A percentile compares a stretch with the other conserved stretches of the same genome.
Conservation (phyloP, 2,329 filamentous ascomycete genomes). For the Diaporthe sp. region DNA sequence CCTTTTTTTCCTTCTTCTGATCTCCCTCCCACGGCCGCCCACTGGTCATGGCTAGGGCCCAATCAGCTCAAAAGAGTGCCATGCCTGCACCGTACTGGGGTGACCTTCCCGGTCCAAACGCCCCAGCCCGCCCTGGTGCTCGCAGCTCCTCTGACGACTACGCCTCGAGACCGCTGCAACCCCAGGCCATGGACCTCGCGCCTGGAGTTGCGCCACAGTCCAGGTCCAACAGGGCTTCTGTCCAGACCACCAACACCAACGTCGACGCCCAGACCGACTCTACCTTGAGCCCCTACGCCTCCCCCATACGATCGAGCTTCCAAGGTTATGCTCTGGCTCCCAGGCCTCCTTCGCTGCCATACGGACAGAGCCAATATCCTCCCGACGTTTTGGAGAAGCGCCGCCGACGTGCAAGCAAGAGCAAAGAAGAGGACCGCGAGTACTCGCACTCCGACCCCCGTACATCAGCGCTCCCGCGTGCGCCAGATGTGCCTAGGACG, state of each 20-base stretch:
- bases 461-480: slow-evolving; percentile 59
- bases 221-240: slow-evolving; percentile 66
- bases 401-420: slow-evolving; percentile 57
- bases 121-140: slow-evolving; percentile 51
- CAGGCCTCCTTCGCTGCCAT: slow-evolving; percentile 70
- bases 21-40: slow-evolving; percentile 46
- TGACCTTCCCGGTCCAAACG: slow-evolving; percentile 66
- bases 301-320: slow-evolving; percentile 67
- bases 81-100: slow-evolving; percentile 72
- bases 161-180: slow-evolving; percentile 49
- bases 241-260: slow-evolving; percentile 66
- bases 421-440: slow-evolving; percentile 58
- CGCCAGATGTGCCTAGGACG: slow-evolving; percentile 72
- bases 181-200: slow-evolving; percentile 51
- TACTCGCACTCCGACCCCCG: slow-evolving; percentile 51
- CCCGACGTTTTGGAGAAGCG: slow-evolving; percentile 60
- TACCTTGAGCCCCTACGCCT: slow-evolving; percentile 70
- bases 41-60: slow-evolving; percentile 40
- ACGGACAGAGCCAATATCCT: slow-evolving; percentile 58
- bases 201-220: slow-evolving; percentile 54
- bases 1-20: slow-evolving; percentile 45
- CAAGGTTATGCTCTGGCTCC: slow-evolving; percentile 68
- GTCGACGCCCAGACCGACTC: slow-evolving; percentile 68
- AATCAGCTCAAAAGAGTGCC: slow-evolving; percentile 46
- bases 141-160: slow-evolving; percentile 57